phyloP scores from a whole-genome alignment of 805 yeast species.

The Starmerella roubikii region DNA sequence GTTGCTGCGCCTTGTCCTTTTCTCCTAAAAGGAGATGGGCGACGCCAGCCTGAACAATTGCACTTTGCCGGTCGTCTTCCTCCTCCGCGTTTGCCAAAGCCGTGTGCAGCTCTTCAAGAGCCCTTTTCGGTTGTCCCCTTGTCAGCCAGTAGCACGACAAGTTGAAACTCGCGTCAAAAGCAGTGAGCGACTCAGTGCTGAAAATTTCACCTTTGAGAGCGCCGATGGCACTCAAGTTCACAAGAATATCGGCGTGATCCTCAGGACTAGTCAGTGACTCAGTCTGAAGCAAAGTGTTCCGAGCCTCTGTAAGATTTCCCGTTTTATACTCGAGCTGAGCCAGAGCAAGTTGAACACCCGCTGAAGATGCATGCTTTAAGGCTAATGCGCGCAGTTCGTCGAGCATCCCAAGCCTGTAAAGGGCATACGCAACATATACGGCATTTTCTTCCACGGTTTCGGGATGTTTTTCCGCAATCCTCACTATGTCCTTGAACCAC shows the following conservation, averaged over 20 bases:
- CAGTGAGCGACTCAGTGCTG: constrained; percentile 5
- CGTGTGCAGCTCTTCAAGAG: constrained; percentile 33
- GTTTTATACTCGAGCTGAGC: constrained; percentile 42
- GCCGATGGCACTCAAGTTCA: constrained; percentile 48
- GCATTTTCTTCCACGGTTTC: neutral
- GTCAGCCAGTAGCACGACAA: constrained; percentile 39
- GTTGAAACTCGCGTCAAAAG: constrained; percentile 52
- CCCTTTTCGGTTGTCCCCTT: constrained; percentile 28
- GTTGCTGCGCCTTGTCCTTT: constrained; percentile 12
- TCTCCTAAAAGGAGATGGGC: constrained; percentile 33
- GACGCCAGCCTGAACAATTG: constrained; percentile 46
- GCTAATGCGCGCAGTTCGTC: constrained; percentile 21
- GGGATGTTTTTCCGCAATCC: constrained; percentile 20
- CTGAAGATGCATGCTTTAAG: constrained; percentile 13
- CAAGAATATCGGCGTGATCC: constrained; percentile 39
- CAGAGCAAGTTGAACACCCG: constrained; percentile 32
- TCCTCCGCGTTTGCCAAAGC: constrained; percentile 34
- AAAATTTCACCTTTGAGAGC: constrained; percentile 14
- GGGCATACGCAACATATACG: constrained; percentile 44
- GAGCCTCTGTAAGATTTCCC: constrained; percentile 34
- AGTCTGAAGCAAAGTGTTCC: constrained; percentile 22
- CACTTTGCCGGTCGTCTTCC: constrained; percentile 36
- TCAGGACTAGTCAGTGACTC: constrained; percentile 24
- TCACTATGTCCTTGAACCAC: constrained; percentile 37
- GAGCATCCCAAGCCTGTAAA: constrained; percentile 42